These are phyloP conservation scores for Postia placenta DNA, from an alignment of 768 basidiomycete species.

Conservation along the genomic window DNA sequence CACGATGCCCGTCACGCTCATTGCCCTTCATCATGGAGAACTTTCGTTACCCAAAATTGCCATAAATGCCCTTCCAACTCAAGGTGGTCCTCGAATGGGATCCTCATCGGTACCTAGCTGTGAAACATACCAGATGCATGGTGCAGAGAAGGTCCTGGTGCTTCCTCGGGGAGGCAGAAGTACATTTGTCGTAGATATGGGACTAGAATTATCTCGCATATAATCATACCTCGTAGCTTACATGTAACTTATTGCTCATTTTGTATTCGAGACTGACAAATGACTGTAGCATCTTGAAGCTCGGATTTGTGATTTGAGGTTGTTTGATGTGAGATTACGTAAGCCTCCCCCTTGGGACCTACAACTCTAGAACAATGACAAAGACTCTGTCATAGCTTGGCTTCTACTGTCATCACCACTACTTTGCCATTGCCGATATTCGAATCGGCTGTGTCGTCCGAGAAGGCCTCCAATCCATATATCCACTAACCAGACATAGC, in stretches of 20 bases:
- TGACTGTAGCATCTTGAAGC: no score
- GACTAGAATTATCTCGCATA: slow-evolving; percentile 19
- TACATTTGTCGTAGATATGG: slow-evolving; percentile 79
- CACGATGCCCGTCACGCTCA: slow-evolving; percentile 64
- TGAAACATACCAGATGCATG: slow-evolving; percentile 82
- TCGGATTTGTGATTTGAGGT: no score
- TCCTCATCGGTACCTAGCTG: slow-evolving; percentile 54
- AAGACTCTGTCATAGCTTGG: no score
- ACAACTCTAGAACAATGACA: no score
- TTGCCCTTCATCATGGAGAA: slow-evolving; percentile 82
- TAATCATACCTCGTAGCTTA: no score
- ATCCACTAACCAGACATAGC: no score
- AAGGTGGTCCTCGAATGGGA: slow-evolving; percentile 49
- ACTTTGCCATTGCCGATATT: no score
- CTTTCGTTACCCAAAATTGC: slow-evolving; percentile 69
- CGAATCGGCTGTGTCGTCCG: no score
- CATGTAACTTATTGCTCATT: background rate
- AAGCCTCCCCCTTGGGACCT: no score
- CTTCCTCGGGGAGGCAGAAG: slow-evolving; percentile 78
- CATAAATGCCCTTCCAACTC: slow-evolving; percentile 53
- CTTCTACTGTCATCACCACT: no score
- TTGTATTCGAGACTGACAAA: background rate
- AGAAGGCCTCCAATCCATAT: no score
- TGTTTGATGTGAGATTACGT: no score
- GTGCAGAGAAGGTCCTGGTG: slow-evolving; percentile 75